Base-by-base conservation (phyloP, 2,329 filamentous ascomycete genomes). In the Pseudogymnoascus sp. region DNA sequence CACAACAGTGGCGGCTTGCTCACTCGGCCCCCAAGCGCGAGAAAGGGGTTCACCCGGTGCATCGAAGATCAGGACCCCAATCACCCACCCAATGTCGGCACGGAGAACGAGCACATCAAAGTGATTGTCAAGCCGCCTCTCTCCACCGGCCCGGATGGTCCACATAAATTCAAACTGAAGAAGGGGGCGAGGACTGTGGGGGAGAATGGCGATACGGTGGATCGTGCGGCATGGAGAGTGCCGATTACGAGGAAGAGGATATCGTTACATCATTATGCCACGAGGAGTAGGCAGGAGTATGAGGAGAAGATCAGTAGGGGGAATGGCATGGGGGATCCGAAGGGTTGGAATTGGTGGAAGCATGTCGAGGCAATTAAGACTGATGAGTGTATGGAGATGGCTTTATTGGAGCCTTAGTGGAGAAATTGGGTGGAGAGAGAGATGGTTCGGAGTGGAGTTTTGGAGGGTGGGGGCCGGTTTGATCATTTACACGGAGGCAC, bases 221-320 rank as follows among this genome's bases (percentile, higher is more conserved):
- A 60, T 4, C 63, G 62, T 4, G 60, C 45, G 2, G 70, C 68
- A 3, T 69, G 64, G 52, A 63, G 72, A 5, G 62, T 61, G 21
- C 71, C 71, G 10, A 69, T 72, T 35, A 72, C 69, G 2, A 66
- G 70, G 40, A 64, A 70, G 15, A 63, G 69, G 25, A 63, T 74
- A 31, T 66, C 64, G 1, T 58, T 74, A 58, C 72, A 74, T 65
- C 72, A 74, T 62, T 74, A 73, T 63, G 68, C 68, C 10, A 64
- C 71, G 36, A 72, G 72, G 67, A 73, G 71, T 61, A 63, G 62
- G 13, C 68, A 71, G 62, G 69, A 74, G 61, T 74, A 65, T 63
- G 67, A 67, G 63, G 66, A 69, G 64, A 71, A 71, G 65, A 66
- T 69, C 61, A 60, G 66, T 42, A 62, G 67, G 27, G 65, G 69